phyloP scores from a whole-genome alignment of 352 stramenopile species.

The Elongisporangium senticosum region DNA sequence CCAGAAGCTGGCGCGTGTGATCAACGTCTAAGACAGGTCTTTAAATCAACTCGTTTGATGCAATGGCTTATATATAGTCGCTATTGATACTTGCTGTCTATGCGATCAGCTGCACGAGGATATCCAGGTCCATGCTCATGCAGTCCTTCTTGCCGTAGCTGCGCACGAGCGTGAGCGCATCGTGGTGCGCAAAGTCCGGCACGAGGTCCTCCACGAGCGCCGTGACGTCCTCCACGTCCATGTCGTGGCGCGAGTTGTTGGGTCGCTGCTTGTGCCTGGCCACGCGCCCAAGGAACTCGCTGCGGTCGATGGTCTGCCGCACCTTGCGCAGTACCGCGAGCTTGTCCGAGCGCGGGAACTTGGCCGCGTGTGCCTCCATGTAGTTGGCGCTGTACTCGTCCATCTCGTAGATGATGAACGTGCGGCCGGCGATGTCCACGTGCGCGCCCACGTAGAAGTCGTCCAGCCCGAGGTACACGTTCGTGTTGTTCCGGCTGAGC shows the following conservation, averaged over 20 bases:
- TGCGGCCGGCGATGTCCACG: conserved; percentile 59
- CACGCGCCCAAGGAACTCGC: conserved; percentile 15
- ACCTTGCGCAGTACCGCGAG: conserved; percentile 57
- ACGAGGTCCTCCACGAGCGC: conserved; percentile 42
- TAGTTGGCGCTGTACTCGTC: conserved; percentile 83
- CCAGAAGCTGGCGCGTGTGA: conserved; percentile 96
- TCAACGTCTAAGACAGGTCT: conserved; percentile 84
- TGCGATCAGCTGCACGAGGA: conserved; percentile 38
- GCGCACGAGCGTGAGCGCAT: conserved; percentile 62
- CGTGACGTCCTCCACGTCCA: conserved; percentile 43
- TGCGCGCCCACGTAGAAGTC: conserved; percentile 74
- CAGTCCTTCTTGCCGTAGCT: conserved; percentile 55
- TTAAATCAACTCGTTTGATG: not conserved
- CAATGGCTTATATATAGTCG: not conserved
- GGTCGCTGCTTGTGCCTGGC: conserved; percentile 21
- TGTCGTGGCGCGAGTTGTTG: conserved; percentile 19
- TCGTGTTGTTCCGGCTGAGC: conserved; percentile 25
- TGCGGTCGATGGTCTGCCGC: conserved; percentile 32
- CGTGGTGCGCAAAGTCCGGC: conserved; percentile 44
- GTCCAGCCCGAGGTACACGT: conserved; percentile 40
- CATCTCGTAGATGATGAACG: conserved; percentile 77
- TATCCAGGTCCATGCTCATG: conserved; percentile 54
- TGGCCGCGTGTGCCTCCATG: conserved; percentile 59
- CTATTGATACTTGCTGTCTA: conserved; percentile 8
- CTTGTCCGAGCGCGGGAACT: conserved; percentile 67